Conservation (phyloP, 371 early-diverging fungal species). For the Mortierella sp. region DNA sequence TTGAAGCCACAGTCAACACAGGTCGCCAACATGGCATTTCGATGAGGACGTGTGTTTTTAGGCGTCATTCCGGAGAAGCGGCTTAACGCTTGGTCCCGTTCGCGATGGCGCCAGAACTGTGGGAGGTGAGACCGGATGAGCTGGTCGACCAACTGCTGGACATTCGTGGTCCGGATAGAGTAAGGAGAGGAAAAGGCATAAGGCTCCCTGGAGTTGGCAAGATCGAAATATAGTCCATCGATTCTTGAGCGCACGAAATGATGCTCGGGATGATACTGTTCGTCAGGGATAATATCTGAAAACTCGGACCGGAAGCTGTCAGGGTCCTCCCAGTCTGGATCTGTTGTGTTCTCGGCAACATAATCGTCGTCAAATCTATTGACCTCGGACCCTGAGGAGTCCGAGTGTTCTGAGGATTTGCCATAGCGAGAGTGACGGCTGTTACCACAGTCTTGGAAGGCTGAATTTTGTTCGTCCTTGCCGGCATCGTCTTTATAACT, state of each 20-base stretch:
- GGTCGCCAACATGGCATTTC: conserved; percentile 4
- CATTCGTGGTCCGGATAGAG: background rate
- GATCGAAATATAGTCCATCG: background rate
- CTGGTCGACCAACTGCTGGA: conserved; percentile 17
- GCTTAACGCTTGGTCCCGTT: background rate
- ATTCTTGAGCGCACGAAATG: conserved; percentile 5
- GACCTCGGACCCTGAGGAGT: background rate
- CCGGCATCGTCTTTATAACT: background rate
- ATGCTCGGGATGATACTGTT: conserved; percentile 14
- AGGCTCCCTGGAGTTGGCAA: background rate
- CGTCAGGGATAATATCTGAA: background rate
- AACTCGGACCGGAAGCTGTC: background rate
- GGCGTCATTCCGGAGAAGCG: background rate
- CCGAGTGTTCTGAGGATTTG: background rate
- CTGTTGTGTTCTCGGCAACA: background rate
- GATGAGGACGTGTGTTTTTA: conserved; percentile 12
- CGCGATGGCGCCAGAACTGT: conserved; percentile 24
- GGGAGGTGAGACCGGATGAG: conserved; percentile 27
- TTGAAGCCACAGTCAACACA: conserved; percentile 42
- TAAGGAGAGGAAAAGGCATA: background rate
- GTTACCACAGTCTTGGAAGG: background rate
- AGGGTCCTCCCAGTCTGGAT: background rate
- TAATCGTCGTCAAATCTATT: background rate
- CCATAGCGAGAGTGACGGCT: background rate
- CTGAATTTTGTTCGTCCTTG: background rate